Base-by-base conservation (phyloP, 2,329 filamentous ascomycete species). In the Pyrenochaeta sp. region DNA sequence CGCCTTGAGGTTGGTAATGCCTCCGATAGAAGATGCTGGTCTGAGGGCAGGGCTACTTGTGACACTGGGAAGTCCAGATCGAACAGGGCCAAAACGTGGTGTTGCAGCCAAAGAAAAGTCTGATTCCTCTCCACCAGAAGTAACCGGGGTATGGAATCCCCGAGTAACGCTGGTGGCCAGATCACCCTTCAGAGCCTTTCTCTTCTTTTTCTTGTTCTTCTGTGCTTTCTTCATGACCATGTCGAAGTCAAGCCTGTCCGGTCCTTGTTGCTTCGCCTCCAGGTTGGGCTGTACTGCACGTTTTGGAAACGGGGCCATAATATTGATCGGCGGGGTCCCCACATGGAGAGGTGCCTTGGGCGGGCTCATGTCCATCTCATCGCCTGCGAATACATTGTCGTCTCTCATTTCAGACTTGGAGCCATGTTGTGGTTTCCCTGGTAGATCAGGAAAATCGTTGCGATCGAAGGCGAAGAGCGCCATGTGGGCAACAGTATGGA, bases 1-100 rank as follows among this genome's bases (percentile, higher is more conserved):
- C 73, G 89, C 82, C 72, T 92, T 92, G 68, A 97, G 80, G 66
- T 89, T 90, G 68, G 91, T 90, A 66, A 97, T 92, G 42, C 92
- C 92, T 54, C 89, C 88, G 37, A 74, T 74, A 1, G 79, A 73
- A 20, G 81, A 82, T 0, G 78, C 74, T 6, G 84, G 80, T 54
- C 82, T 77, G 31, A 82, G 72, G 20, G 77, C 75, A n/a, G 81
- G 80, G 55, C 81, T 83, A 58, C 76, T 79, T 7, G 90, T 81
- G 21, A 79, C 75, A 59, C 81, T 82, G 6, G 74, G 68, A 35
- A 81, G 72, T n/a, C 80, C 77, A 66, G 77, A 75, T 43, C 76
- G 63, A 42, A 71, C 66, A 27, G 75, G 74, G 1, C 76, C 75
- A 29, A 80, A 69, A 36, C 72, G 75, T 29, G 79, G 77, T 4